Percentiles rank a stretch among this genome's conserved stretches.
Conservation (phyloP, 2,329 filamentous ascomycete species). For the Fusarium dimerum region DNA sequence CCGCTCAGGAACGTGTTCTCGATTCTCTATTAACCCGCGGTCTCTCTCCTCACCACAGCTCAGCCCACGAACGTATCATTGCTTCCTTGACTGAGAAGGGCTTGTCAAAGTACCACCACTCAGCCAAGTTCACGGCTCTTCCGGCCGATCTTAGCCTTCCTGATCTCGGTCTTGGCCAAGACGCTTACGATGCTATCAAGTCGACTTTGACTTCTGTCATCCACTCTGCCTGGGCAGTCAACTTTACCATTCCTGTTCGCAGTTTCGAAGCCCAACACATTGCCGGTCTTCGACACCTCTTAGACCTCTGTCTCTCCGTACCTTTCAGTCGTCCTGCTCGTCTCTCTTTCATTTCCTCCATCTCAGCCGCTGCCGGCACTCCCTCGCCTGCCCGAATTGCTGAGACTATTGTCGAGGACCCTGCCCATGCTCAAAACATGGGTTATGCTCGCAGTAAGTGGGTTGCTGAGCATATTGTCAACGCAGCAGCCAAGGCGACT, state of each 20-base stretch:
- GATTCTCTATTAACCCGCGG: slow-evolving; percentile 35
- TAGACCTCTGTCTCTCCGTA: slow-evolving; percentile 41
- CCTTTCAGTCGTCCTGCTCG: slow-evolving; percentile 35
- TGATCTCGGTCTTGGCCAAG: slow-evolving; percentile 40
- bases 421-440: slow-evolving; percentile 46
- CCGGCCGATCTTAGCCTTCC: slow-evolving; percentile 42
- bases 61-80: slow-evolving; percentile 18
- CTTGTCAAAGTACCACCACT: slow-evolving; percentile 10
- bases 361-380: slow-evolving; percentile 42
- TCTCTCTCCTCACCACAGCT: slow-evolving; percentile 24
- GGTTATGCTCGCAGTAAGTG: slow-evolving; percentile 54
- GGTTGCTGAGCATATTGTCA: slow-evolving; percentile 48
- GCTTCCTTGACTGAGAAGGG: slow-evolving; percentile 36
- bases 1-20: slow-evolving; percentile 32
- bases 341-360: slow-evolving; percentile 47
- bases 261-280: slow-evolving; percentile 51
- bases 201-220: slow-evolving; percentile 44
- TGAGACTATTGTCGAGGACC: slow-evolving; percentile 38
- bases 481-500: slow-evolving; percentile 30
- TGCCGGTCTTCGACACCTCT: slow-evolving; percentile 45
- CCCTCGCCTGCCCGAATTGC: slow-evolving; percentile 36
- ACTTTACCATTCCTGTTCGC: slow-evolving; percentile 51
- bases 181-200: slow-evolving; percentile 29
- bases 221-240: slow-evolving; percentile 56
- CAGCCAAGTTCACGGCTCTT: slow-evolving; percentile 38